Conservation (phyloP, 345 rosid species). For the Populus simonii region DNA sequence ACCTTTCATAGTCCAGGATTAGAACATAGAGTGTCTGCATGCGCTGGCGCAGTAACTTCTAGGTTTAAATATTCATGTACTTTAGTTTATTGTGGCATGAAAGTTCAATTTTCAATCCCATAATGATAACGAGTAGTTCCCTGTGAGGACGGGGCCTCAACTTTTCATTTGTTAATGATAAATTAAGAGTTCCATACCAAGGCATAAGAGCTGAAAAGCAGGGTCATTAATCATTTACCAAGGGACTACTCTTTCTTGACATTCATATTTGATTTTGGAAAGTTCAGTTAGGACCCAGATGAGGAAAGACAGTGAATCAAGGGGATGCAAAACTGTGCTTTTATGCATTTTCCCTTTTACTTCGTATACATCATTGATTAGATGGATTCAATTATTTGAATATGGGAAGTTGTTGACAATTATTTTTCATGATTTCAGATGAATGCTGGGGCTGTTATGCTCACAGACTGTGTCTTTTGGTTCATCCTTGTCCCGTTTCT, state of each 20-base stretch:
- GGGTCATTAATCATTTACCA: neutral
- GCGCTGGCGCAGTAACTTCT: neutral
- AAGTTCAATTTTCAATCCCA: neutral
- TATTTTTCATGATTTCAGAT: conserved; percentile 45
- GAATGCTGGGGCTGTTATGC: conserved; percentile 97
- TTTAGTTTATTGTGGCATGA: neutral
- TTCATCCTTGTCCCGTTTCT: conserved; percentile 88
- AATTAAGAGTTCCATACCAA: neutral
- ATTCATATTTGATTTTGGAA: neutral
- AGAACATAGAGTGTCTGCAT: neutral
- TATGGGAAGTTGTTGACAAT: conserved; percentile 1
- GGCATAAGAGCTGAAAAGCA: neutral
- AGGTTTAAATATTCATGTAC: neutral
- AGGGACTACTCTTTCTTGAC: neutral
- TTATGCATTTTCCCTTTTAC: neutral
- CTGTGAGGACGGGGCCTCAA: neutral
- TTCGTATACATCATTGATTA: neutral
- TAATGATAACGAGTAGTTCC: neutral
- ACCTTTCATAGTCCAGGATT: neutral
- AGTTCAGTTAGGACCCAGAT: neutral
- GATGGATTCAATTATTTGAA: neutral
- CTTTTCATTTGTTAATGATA: neutral
- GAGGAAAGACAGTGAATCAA: neutral
- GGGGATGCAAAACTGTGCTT: neutral
- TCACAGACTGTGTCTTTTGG: conserved; percentile 95